A percentile compares a stretch with the other conserved stretches of the same genome.
Evolutionary conservation across 805 yeast species (phyloP).

Genomic region (Wickerhamomyces ciferrii): DNA sequence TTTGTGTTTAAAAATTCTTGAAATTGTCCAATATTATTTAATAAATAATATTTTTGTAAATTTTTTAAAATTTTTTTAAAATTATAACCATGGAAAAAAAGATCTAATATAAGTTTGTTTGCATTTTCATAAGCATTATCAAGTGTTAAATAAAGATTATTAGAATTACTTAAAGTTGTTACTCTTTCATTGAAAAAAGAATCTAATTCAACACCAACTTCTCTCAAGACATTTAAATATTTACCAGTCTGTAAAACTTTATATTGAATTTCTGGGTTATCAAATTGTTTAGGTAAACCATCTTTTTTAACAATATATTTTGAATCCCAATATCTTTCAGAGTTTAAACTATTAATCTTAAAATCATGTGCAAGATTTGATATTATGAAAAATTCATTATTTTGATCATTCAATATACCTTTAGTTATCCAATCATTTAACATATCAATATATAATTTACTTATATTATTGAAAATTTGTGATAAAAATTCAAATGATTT

Average conservation of each 20-base stretch:
- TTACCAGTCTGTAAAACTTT: conserved; percentile 82
- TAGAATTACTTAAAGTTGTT: conserved; percentile 27
- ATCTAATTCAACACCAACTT: conserved; percentile 41
- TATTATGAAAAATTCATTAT: conserved; percentile 76
- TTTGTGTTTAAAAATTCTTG: conserved; percentile 47
- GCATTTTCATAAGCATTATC: conserved; percentile 63
- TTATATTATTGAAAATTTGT: conserved; percentile 49
- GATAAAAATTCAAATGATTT: conserved; percentile 46
- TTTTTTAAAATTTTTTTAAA: conserved; percentile 40
- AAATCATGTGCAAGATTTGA: conserved; percentile 19
- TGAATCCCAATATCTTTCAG: conserved; percentile 69
- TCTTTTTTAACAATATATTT: conserved; percentile 70
- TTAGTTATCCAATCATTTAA: conserved; percentile 73
- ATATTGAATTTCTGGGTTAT: conserved; percentile 44
- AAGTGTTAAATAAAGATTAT: conserved; percentile 49
- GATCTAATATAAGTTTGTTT: conserved; percentile 49
- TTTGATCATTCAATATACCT: conserved; percentile 75
- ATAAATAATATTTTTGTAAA: conserved; percentile 53
- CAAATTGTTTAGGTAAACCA: conserved; percentile 67
- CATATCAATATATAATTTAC: conserved; percentile 59
- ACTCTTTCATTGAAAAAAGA: conserved; percentile 20
- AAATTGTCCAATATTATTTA: conserved; percentile 45
- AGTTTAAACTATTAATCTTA: conserved; percentile 25
- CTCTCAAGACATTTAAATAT: conserved; percentile 65
- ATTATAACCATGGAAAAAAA: conserved; percentile 58